A percentile compares a stretch with the other conserved stretches of the same genome.
These are phyloP conservation scores for Phoma sp. DNA, from an alignment of 2,329 filamentous ascomycete species.

Conservation along the genomic window DNA sequence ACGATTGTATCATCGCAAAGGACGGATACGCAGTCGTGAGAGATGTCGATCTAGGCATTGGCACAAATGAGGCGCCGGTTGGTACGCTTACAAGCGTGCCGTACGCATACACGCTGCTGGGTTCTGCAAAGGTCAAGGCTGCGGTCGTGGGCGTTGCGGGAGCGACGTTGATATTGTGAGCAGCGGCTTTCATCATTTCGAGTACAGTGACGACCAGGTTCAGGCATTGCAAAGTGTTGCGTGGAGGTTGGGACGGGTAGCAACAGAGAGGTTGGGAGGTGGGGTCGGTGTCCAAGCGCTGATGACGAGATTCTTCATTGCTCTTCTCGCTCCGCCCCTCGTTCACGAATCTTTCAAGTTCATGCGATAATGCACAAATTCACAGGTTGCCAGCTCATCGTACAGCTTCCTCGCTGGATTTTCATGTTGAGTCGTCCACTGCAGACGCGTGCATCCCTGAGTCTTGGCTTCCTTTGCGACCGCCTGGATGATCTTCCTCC, in stretches of 20 bases:
- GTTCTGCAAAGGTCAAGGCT: conserved; percentile 41
- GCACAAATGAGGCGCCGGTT: conserved; percentile 32
- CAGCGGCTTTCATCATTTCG: background rate
- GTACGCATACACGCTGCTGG: conserved; percentile 21
- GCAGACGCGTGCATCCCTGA: conserved; percentile 10
- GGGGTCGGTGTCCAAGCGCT: background rate
- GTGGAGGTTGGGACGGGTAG: too few species aligned
- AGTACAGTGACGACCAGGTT: too few species aligned
- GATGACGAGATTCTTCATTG: background rate
- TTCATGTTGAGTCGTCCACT: conserved; percentile 18
- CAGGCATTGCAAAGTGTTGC: too few species aligned
- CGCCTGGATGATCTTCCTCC: conserved; percentile 14
- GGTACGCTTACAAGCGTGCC: conserved; percentile 31
- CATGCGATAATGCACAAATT: conserved; percentile 13
- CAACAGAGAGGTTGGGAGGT: background rate
- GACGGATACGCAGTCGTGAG: conserved; percentile 36
- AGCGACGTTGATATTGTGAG: conserved; percentile 3
- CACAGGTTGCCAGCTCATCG: conserved; percentile 10
- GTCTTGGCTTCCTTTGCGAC: conserved; percentile 8
- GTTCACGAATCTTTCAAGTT: background rate
- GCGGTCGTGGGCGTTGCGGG: conserved; percentile 40
- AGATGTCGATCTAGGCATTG: conserved; percentile 40
- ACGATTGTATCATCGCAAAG: conserved; percentile 33
- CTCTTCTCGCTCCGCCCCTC: background rate
- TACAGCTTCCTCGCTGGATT: conserved; percentile 19